Evolutionary conservation across 2,329 filamentous ascomycete genomes (phyloP).

Genomic region (Cladobotryum protrusum): DNA sequence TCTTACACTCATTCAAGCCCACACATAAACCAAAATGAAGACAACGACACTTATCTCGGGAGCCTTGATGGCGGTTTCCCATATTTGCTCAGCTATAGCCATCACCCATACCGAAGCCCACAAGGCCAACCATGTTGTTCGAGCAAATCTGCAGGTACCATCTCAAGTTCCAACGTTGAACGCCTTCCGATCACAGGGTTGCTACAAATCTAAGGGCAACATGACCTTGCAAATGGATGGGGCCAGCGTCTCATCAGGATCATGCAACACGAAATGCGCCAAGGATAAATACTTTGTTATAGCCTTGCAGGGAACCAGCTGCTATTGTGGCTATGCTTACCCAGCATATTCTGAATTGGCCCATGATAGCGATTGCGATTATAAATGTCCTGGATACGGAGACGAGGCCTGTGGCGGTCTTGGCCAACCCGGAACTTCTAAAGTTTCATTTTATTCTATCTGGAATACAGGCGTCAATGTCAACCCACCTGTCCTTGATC

Average conservation of each 20-base stretch:
- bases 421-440: slow-evolving; percentile 12
- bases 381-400: slow-evolving; percentile 57
- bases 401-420: slow-evolving; percentile 52
- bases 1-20: slow-evolving; percentile 13
- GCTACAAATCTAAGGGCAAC: slow-evolving; percentile 40
- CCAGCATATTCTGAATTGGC: slow-evolving; percentile 52
- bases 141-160: slow-evolving; percentile 27
- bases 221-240: slow-evolving; percentile 22
- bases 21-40: slow-evolving; percentile 24
- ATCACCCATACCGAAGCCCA: slow-evolving; percentile 9
- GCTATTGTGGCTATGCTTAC: slow-evolving; percentile 66
- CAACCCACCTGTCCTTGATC: slow-evolving; percentile 23
- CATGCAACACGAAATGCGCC: slow-evolving; percentile 36
- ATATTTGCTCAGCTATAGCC: slow-evolving; percentile 18
- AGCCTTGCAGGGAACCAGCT: slow-evolving; percentile 56
- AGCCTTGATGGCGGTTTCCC: slow-evolving; percentile 24
- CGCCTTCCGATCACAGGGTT: slow-evolving; percentile 43
- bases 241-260: slow-evolving; percentile 30
- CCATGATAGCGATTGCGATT: slow-evolving; percentile 55
- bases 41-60: slow-evolving; percentile 22
- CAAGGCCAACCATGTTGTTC: slow-evolving; percentile 2
- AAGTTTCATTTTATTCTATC: slow-evolving; percentile 39
- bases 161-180: slow-evolving; percentile 29
- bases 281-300: slow-evolving; percentile 49
- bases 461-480: slow-evolving; percentile 46